A percentile compares a stretch with the other conserved stretches of the same genome.
These are phyloP conservation scores for Manihot esculenta DNA, from an alignment of 441 rosid genomes.

Conservation along the genomic window DNA sequence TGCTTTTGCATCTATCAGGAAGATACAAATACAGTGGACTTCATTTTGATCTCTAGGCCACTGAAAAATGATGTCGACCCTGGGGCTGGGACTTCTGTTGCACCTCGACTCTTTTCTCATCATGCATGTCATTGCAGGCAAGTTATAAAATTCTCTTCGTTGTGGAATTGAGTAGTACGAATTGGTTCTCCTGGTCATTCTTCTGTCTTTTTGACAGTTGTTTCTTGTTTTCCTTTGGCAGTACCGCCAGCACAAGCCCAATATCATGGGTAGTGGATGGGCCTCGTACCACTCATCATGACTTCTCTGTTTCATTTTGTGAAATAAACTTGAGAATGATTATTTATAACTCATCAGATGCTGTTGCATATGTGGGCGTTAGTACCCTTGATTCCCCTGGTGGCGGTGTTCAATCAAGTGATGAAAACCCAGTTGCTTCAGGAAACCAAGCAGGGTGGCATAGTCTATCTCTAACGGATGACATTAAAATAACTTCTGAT, in stretches of 20 bases:
- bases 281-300: slow-evolving; percentile 53
- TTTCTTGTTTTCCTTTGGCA: slow-evolving; percentile 9
- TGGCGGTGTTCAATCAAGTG: slow-evolving; percentile 27
- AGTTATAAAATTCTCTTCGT: no score
- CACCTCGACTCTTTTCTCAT: slow-evolving; percentile 59
- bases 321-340: slow-evolving; percentile 70
- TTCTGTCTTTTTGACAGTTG: neutral
- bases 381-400: slow-evolving; percentile 44
- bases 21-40: slow-evolving; percentile 56
- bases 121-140: slow-evolving; percentile 87
- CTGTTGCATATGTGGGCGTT: slow-evolving; percentile 47
- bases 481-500: slow-evolving; percentile 52
- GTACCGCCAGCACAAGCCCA: slow-evolving; percentile 48
- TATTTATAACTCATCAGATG: slow-evolving; percentile 67
- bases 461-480: slow-evolving; percentile 42
- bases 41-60: slow-evolving; percentile 59
- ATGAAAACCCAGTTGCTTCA: slow-evolving; percentile 32
- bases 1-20: slow-evolving; percentile 49
- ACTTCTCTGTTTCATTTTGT: slow-evolving; percentile 62
- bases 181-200: neutral
- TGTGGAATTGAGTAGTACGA: no score
- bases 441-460: slow-evolving; percentile 77
- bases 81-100: slow-evolving; percentile 44
- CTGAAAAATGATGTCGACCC: slow-evolving; percentile 37
- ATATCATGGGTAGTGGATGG: slow-evolving; percentile 80